These are phyloP conservation scores for Peniophora sp. DNA, from an alignment of 1,284 basidiomycete species.

Conservation along the genomic window DNA sequence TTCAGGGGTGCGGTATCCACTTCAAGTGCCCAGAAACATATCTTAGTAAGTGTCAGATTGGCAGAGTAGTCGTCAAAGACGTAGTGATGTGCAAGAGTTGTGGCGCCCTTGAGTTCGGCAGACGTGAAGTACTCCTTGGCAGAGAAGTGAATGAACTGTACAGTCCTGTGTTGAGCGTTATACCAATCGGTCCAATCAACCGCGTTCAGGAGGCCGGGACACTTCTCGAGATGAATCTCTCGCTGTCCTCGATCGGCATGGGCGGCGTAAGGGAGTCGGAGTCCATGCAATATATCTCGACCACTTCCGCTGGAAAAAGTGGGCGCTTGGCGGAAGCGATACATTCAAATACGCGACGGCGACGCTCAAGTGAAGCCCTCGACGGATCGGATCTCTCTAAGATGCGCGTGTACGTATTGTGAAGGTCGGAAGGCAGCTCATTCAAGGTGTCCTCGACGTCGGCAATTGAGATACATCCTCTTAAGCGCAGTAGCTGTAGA, in stretches of 20 bases:
- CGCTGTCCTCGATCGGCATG: background rate
- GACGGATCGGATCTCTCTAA: background rate
- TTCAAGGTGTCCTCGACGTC: background rate
- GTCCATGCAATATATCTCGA: background rate
- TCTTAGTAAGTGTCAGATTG: background rate
- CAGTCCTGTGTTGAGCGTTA: background rate
- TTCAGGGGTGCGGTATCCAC: no score
- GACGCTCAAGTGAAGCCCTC: background rate
- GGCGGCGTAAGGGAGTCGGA: no score
- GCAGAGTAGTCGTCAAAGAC: background rate
- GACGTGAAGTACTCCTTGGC: background rate
- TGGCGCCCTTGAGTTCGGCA: background rate
- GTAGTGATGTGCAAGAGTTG: background rate
- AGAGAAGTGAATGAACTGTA: background rate
- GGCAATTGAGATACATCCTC: background rate
- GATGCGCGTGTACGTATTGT: background rate
- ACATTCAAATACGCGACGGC: background rate
- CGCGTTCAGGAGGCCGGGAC: background rate
- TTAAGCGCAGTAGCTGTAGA: background rate
- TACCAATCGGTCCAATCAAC: background rate
- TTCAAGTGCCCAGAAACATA: background rate
- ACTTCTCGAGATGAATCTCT: background rate
- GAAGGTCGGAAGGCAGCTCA: background rate
- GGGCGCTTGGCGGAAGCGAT: background rate
- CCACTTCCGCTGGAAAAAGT: background rate